These are phyloP conservation scores for Solanum bulbocastanum DNA, from an alignment of 257 asterid species.

Conservation along the genomic window DNA sequence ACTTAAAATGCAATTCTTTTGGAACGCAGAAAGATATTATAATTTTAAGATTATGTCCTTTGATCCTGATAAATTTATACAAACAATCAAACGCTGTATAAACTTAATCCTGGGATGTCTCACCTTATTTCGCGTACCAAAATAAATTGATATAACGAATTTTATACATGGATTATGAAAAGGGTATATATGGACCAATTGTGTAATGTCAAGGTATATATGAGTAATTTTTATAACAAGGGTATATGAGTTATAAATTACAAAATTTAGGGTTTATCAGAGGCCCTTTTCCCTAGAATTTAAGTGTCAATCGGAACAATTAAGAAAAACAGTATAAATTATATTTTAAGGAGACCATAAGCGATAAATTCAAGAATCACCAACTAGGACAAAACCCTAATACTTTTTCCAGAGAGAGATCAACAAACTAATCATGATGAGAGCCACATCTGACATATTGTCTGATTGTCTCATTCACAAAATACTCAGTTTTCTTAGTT, in stretches of 20 bases:
- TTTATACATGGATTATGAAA: no score
- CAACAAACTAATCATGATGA: background rate
- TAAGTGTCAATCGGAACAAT: no score
- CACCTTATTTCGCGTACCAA: background rate
- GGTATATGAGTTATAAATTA: no score
- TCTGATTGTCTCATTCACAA: background rate
- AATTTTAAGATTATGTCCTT: no score
- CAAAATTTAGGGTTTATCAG: no score
- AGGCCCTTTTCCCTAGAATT: background rate
- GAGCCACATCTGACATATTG: background rate
- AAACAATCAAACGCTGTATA: no score
- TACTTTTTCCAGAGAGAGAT: background rate
- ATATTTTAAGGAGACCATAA: background rate
- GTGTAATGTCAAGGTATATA: no score
- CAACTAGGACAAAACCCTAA: background rate
- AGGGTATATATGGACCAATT: no score
- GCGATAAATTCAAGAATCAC: background rate
- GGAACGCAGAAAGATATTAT: no score
- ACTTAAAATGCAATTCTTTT: background rate
- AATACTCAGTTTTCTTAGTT: background rate
- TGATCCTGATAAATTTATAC: no score
- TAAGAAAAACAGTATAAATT: background rate
- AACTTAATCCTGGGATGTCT: background rate
- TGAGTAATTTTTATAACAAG: no score
- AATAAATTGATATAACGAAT: background rate